Conservation (phyloP, 805 yeast genomes). For the Naumovozyma baii region DNA sequence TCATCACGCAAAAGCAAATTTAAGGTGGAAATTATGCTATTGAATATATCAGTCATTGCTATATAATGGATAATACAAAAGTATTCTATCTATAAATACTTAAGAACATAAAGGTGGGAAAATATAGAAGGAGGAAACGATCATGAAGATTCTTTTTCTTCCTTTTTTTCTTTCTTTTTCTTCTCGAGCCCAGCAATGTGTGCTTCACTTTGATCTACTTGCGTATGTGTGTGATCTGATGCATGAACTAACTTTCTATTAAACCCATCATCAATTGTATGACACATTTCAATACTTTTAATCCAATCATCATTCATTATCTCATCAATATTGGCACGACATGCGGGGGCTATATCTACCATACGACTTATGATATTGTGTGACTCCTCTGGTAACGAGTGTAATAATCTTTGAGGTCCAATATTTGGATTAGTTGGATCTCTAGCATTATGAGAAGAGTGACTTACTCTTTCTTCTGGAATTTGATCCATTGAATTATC, state of each 20-base stretch:
- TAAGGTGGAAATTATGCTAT: too few relatives aligned
- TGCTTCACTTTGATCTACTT: conserved; percentile 87
- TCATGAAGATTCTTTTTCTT: background rate
- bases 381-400: conserved; percentile 62
- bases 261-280: conserved; percentile 35
- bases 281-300: conserved; percentile 54
- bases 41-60: too few relatives aligned
- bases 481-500: conserved; percentile 15
- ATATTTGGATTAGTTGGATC: conserved; percentile 53
- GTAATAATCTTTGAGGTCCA: conserved; percentile 63
- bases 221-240: conserved; percentile 69
- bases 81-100: background rate
- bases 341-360: conserved; percentile 82
- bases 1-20: too few relatives aligned
- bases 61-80: too few relatives aligned
- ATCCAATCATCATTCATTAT: conserved; percentile 69
- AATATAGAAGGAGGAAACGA: too few relatives aligned
- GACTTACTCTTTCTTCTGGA: background rate
- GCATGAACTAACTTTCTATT: conserved; percentile 35
- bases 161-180: conserved; percentile 43
- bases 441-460: conserved; percentile 20
- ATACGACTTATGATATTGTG: conserved; percentile 59
- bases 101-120: background rate
- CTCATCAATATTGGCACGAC: conserved; percentile 73
- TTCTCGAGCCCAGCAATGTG: conserved; percentile 90